Evolutionary conservation across 2,329 filamentous ascomycete genomes (phyloP).

Genomic region (Sporothrix inflata): DNA sequence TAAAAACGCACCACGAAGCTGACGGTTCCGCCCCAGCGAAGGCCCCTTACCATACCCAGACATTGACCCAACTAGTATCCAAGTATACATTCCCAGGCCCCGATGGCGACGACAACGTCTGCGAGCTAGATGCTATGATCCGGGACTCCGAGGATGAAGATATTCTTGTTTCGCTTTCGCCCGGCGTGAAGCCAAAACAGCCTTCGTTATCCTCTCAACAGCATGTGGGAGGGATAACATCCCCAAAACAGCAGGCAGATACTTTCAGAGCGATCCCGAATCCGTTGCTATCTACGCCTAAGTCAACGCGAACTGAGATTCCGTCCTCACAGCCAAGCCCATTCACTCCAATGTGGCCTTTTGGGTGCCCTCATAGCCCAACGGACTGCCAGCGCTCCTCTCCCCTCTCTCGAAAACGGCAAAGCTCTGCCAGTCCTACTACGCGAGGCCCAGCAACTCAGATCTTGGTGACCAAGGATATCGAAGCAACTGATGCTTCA

Average conservation of each 20-base stretch:
- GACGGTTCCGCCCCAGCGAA: background rate
- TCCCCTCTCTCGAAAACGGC: constrained; percentile 14
- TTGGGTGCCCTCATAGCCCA: constrained; percentile 44
- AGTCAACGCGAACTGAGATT: constrained; percentile 42
- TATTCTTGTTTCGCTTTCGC: constrained; percentile 11
- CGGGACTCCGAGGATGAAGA: constrained; percentile 36
- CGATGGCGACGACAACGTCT: constrained; percentile 31
- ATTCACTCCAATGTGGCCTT: constrained; percentile 47
- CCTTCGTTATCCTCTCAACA: background rate
- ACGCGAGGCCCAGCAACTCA: background rate
- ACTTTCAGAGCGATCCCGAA: background rate
- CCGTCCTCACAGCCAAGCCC: constrained; percentile 52
- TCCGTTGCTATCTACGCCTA: background rate
- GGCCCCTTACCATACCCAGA: constrained; percentile 42
- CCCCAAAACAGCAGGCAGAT: background rate
- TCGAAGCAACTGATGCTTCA: background rate
- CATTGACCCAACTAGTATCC: constrained; percentile 42
- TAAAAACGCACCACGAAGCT: background rate
- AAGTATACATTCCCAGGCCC: background rate
- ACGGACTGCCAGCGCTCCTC: constrained; percentile 6
- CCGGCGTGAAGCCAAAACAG: background rate
- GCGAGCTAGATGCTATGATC: constrained; percentile 3
- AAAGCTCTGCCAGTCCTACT: background rate
- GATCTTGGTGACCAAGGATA: background rate
- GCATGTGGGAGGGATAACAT: background rate